A percentile compares a stretch with the other conserved stretches of the same genome.
Evolutionary conservation across 768 basidiomycete genomes (phyloP).

Genomic region (Lentinula raphanica): DNA sequence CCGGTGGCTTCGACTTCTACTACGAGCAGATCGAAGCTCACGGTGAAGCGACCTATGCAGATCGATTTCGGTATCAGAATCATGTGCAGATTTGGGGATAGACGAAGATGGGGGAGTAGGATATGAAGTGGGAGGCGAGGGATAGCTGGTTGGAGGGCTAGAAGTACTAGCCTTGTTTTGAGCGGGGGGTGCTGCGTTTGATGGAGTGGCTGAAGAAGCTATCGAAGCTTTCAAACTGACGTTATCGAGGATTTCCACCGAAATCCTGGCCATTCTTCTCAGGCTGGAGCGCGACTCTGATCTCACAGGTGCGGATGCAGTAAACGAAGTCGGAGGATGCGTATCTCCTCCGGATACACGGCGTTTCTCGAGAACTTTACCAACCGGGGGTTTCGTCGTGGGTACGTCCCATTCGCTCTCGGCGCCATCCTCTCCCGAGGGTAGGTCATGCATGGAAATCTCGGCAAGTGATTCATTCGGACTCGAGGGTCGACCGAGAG

Average conservation of each 20-base stretch:
- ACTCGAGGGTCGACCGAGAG: neutral
- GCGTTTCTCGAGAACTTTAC: neutral
- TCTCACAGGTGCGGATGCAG: neutral
- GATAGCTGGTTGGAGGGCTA: neutral
- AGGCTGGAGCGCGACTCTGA: constrained; percentile 1
- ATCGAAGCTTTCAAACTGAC: neutral
- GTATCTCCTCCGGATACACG: neutral
- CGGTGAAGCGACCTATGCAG: constrained; percentile 3
- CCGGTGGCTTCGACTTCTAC: constrained; percentile 5
- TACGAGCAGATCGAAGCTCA: constrained; percentile 4
- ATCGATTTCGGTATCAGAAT: neutral
- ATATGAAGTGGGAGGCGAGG: neutral
- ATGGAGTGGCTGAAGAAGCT: neutral
- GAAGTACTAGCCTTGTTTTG: neutral
- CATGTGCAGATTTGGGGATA: neutral
- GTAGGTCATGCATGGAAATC: constrained; percentile 6
- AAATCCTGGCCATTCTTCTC: constrained; percentile 1
- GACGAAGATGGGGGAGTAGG: neutral
- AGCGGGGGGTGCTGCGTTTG: neutral
- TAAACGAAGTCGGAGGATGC: neutral
- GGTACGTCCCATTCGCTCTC: constrained; percentile 6
- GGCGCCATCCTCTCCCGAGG: neutral
- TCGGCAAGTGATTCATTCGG: constrained; percentile 5
- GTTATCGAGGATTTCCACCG: constrained; percentile 1
- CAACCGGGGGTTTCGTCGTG: neutral